Conservation (phyloP, 192 early-diverging fungal genomes). For the Coemansia pectinata region DNA sequence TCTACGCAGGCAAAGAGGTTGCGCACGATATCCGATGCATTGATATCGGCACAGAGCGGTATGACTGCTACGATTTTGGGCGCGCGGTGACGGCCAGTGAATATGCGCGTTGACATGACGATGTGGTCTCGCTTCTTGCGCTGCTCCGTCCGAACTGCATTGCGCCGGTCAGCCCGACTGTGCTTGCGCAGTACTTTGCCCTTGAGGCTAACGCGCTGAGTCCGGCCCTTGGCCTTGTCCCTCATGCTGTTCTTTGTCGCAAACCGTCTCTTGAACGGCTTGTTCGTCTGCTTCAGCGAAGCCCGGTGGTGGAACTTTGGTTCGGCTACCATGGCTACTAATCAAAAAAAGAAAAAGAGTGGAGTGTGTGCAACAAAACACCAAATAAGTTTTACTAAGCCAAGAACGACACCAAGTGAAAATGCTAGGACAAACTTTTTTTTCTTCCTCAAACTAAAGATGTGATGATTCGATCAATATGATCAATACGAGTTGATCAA, state of each 20-base stretch:
- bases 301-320: slow-evolving; percentile 67
- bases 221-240: slow-evolving; percentile 81
- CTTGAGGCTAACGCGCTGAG: slow-evolving; percentile 64
- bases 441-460: background rate
- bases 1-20: slow-evolving; percentile 57
- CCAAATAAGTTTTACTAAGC: background rate
- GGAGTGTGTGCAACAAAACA: background rate
- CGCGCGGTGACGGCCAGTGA: slow-evolving; percentile 76
- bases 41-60: slow-evolving; percentile 81
- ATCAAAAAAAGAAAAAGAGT: background rate
- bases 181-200: slow-evolving; percentile 55
- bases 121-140: slow-evolving; percentile 80
- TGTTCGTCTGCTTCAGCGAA: slow-evolving; percentile 89
- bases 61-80: slow-evolving; percentile 92
- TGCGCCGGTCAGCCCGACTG: slow-evolving; percentile 76
- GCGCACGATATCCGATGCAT: slow-evolving; percentile 52
- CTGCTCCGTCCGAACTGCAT: slow-evolving; percentile 76
- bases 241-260: slow-evolving; percentile 78
- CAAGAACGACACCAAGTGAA: slow-evolving; percentile 8
- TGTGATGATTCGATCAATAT: background rate
- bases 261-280: slow-evolving; percentile 95
- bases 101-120: slow-evolving; percentile 71
- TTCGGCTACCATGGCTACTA: background rate
- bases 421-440: slow-evolving; percentile 8
- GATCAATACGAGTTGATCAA: slow-evolving; percentile 3